Base-by-base conservation (phyloP, 768 basidiomycete genomes). In the Hericium alpestre region DNA sequence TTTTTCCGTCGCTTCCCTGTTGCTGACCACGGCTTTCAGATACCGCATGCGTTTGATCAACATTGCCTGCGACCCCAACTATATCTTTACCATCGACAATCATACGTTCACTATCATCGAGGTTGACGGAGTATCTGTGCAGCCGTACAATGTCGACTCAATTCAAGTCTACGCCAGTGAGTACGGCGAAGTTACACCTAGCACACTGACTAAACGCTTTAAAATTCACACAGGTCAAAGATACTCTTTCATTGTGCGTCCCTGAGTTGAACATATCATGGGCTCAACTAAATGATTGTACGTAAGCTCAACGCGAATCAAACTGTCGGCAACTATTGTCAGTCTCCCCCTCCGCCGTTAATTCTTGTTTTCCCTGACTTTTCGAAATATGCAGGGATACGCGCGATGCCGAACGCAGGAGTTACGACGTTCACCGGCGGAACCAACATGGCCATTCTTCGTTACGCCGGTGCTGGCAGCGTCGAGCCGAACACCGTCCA, bases 91-190 rank as follows among this genome's bases (percentile, higher is more conserved):
- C 7, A 69, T 74, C n/a, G 67, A 70, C 38, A 65, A 64, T 6
- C 73, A 73, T 57, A 60, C 43, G 18, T 65, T 76, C 63, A 71
- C 67, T 3, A 67, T 81, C 53, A 79, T 78, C 53, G 76, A 79
- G 58, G 69, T 65, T 5, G 76, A 78, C 49, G 76, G 74, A 9
- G 65, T 72, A 13, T 70, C 68, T 38, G 52, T 66, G 2, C 61
- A 63, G 10, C 76, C 55, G 3, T 38, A 25, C 18, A 37, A 38
- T 16, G 55, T 77, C 4, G 75, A 79, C 51, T 71, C 69, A 40
- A 65, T 79, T 38, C 68, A 73, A 9, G 64, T 80, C 54, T 72
- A 71, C 53, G 73, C 54, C 22, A 37, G 54, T 32, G 25, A 54
- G 54, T 43, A 4, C 32, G 22, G 22, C 49, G 7, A 46, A 46